Percentiles rank a stretch among this genome's conserved stretches.
phyloP scores from a whole-genome alignment of 176 grass and related monocot species.

The Eleusine coracana region DNA sequence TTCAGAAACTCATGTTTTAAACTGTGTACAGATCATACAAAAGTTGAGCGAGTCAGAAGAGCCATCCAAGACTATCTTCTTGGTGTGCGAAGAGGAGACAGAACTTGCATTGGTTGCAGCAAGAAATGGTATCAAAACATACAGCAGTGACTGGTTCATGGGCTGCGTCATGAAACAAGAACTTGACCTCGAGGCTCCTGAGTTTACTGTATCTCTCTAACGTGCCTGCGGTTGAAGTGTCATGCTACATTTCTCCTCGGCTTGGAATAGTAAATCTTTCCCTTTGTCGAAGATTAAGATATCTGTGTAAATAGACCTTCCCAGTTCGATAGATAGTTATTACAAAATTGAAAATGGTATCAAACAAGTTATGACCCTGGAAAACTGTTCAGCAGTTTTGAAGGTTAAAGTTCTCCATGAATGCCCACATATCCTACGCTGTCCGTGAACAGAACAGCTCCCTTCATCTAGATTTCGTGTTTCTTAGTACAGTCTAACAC shows the following conservation, averaged over 20 bases:
- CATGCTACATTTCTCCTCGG: background rate
- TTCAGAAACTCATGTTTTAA: slow-evolving; percentile 1
- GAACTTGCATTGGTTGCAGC: slow-evolving; percentile 59
- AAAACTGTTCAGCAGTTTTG: background rate
- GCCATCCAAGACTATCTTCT: slow-evolving; percentile 59
- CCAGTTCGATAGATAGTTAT: background rate
- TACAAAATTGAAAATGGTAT: background rate
- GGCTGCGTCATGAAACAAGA: slow-evolving; percentile 88
- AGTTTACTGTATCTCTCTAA: slow-evolving; percentile 78
- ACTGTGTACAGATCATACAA: slow-evolving; percentile 52
- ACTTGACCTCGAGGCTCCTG: slow-evolving; percentile 73
- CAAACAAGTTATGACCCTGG: background rate
- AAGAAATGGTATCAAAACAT: slow-evolving; percentile 63
- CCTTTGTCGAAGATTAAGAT: background rate
- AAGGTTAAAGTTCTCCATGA: background rate
- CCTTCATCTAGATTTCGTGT: no score
- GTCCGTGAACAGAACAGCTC: no score
- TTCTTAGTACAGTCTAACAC: no score
- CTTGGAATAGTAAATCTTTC: slow-evolving; percentile 18
- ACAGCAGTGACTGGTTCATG: slow-evolving; percentile 87
- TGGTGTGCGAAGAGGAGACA: slow-evolving; percentile 77
- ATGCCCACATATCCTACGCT: no score
- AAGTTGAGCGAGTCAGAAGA: slow-evolving; percentile 47
- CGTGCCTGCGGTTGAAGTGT: slow-evolving; percentile 4
- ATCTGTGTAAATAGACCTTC: slow-evolving; percentile 15